Conservation (phyloP, 2,329 filamentous ascomycete genomes). For the Diaporthe destruens region DNA sequence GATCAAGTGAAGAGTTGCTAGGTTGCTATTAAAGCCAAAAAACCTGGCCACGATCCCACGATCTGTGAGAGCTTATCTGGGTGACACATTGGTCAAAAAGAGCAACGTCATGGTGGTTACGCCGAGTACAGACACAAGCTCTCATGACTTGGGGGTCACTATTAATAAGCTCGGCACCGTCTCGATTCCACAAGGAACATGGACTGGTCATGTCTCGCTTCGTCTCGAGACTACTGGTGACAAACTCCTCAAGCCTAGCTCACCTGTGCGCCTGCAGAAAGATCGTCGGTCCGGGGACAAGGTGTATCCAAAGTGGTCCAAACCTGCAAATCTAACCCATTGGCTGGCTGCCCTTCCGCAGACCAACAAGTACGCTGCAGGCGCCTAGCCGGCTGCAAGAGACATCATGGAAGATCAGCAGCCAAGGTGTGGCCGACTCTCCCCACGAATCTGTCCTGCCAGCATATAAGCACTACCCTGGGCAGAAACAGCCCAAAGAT, state of each 20-base stretch:
- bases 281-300: slow-evolving; percentile 6
- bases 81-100: background rate
- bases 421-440: background rate
- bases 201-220: slow-evolving; percentile 35
- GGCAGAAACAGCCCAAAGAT: background rate
- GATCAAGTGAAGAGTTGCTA: background rate
- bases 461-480: background rate
- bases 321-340: background rate
- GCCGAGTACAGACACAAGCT: background rate
- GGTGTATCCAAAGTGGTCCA: slow-evolving; percentile 8
- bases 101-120: slow-evolving; percentile 16
- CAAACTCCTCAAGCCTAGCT: background rate
- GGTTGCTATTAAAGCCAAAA: background rate
- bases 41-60: background rate
- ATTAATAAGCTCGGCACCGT: background rate
- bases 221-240: slow-evolving; percentile 30
- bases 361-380: background rate
- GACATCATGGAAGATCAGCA: slow-evolving; percentile 16
- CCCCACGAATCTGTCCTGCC: background rate
- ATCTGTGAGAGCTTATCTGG: background rate
- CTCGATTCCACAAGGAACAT: background rate
- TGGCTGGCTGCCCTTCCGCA: background rate
- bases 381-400: slow-evolving; percentile 13
- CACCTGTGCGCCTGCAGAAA: slow-evolving; percentile 22
- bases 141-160: slow-evolving; percentile 12